Evolutionary conservation across 2,329 filamentous ascomycete genomes (phyloP), one percentile per base, ranked within the genome.

Genomic region (Cryphonectria nitschkei): DNA sequence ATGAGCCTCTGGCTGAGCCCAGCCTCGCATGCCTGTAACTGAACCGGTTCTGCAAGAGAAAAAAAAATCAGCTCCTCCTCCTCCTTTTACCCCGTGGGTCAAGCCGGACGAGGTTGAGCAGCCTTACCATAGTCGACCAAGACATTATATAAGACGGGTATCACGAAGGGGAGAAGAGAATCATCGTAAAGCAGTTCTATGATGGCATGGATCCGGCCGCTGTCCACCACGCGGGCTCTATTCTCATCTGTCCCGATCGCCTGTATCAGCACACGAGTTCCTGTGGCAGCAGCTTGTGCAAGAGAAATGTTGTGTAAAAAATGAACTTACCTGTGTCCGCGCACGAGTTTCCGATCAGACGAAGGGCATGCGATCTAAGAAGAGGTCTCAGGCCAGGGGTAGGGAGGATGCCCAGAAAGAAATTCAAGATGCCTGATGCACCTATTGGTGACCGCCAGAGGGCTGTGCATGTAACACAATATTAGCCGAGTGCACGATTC

Each of bases 121-220:
- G 11, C 22, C 83, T 79, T 77, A 90, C 88, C 87, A 76, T 89
- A 90, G 76, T 91, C 89, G 19, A 90, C 84, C 68, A 88, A 84
- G 64, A 90, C 83, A 75, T 91, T 91, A 78, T 86, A 89, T 4
- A 91, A 79, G 9, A 90, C 89, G 0, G 88, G 87, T 56, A 90
- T 84, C 50, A 83, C 82, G 76, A 88, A 87, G 0, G 82, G 78
- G 9, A 89, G 78, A 26, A 90, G 74, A 0, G 79, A 77, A 65
- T 87, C 83, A 52, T 87, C 78, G 19, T 79, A 74, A 11, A 90
- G 78, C 50, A 87, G 81, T 2, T 79, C 74, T 43, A 88, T 84
- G 69, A 91, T 81, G 43, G 80, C 78, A 3, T 79, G 75, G 16
- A 91, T 76, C 34, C 83, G 82, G 63, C 83, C 83, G 19, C 83